Evolutionary conservation across 176 grass and related monocot species (phyloP).

Genomic region (Oryza punctata): DNA sequence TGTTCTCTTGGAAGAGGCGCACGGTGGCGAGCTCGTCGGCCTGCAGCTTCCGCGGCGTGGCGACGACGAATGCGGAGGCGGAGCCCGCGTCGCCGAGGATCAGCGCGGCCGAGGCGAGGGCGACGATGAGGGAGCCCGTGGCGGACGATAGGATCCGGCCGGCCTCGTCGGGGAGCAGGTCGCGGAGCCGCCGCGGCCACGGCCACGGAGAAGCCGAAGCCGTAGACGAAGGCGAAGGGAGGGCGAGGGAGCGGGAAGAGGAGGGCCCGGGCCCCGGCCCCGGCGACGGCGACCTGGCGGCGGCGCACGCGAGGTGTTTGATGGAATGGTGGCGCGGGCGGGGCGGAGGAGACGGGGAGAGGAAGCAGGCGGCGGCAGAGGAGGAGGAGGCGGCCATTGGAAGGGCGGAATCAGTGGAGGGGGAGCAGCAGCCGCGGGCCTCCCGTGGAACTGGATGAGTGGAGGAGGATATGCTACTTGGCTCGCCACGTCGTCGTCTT

Average conservation of each 20-base stretch:
- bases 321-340: conserved; percentile 47
- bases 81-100: conserved; percentile 56
- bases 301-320: conserved; percentile 15
- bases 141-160: conserved; percentile 54
- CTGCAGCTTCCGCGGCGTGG: conserved; percentile 84
- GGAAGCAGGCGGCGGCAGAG: conserved; percentile 43
- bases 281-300: background rate
- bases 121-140: conserved; percentile 55
- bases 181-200: background rate
- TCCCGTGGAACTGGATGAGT: conserved; percentile 21
- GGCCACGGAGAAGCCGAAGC: background rate
- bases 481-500: background rate
- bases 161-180: conserved; percentile 34
- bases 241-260: background rate
- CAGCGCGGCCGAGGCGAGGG: conserved; percentile 71
- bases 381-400: conserved; percentile 44
- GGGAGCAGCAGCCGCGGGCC: conserved; percentile 27
- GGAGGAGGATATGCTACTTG: conserved; percentile 49
- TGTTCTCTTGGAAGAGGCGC: conserved; percentile 93
- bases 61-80: conserved; percentile 81
- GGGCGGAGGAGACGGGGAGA: conserved; percentile 34
- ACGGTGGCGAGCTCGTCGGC: conserved; percentile 92
- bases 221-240: background rate
- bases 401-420: background rate
- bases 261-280: background rate